These are phyloP conservation scores for Colletotrichum sp. DNA, from an alignment of 2,329 filamentous ascomycete species.

Conservation along the genomic window DNA sequence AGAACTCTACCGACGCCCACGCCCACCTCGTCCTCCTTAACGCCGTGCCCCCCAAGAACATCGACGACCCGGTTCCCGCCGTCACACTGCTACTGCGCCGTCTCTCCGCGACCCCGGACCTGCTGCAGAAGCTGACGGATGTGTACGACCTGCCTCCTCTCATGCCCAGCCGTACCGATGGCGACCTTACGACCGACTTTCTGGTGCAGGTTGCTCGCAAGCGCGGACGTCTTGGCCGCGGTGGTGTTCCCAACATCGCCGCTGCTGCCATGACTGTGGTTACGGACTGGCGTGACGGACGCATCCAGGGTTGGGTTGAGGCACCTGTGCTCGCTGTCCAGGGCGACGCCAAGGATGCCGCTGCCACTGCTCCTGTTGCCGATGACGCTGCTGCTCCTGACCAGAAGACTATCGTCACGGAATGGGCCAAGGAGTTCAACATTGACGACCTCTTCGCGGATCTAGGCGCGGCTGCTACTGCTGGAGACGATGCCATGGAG, in stretches of 20 bases:
- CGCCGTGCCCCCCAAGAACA: constrained; percentile 91
- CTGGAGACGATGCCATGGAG: constrained; percentile 55
- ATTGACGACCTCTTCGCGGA: constrained; percentile 93
- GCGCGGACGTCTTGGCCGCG: constrained; percentile 84
- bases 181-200: constrained; percentile 87
- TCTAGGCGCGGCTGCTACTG: constrained; percentile 31
- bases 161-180: constrained; percentile 67
- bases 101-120: constrained; percentile 73
- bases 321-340: constrained; percentile 69
- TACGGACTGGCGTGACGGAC: constrained; percentile 94
- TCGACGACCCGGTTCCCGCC: constrained; percentile 89
- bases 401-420: constrained; percentile 86
- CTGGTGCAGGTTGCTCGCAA: constrained; percentile 94
- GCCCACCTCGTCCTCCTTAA: constrained; percentile 88
- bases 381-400: constrained; percentile 59
- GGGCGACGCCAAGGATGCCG: constrained; percentile 35
- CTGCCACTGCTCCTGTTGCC: constrained; percentile 33
- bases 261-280: constrained; percentile 92
- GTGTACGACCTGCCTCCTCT: constrained; percentile 87
- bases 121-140: constrained; percentile 79
- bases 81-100: constrained; percentile 84
- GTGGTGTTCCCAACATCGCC: constrained; percentile 87
- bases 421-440: constrained; percentile 95
- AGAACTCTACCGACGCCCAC: constrained; percentile 74
- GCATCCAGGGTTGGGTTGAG: constrained; percentile 91